A percentile compares a stretch with the other conserved stretches of the same genome.
These are phyloP conservation scores for Dipteronia dyeriana DNA, from an alignment of 345 rosid genomes.

Conservation along the genomic window DNA sequence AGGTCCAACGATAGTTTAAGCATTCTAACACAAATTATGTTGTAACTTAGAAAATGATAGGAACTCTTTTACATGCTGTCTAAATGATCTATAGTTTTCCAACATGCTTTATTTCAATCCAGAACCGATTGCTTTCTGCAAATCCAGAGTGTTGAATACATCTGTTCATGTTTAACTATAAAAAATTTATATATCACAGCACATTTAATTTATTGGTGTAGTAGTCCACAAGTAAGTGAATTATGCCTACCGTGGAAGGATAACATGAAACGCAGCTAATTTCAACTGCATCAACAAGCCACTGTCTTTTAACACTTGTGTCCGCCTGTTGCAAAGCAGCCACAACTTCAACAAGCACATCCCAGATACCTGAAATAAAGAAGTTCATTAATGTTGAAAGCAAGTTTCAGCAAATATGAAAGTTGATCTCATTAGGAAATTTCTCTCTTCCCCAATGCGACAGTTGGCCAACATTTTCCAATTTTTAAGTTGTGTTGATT, in stretches of 20 bases:
- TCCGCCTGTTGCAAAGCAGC: slow-evolving; percentile 69
- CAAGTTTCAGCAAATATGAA: slow-evolving; percentile 2
- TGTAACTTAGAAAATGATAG: not conserved
- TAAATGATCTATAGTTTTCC: not conserved
- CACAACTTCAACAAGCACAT: slow-evolving; percentile 62
- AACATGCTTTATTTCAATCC: not conserved
- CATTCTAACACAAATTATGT: not conserved
- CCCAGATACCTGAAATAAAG: slow-evolving; percentile 66
- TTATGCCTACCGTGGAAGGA: slow-evolving; percentile 76
- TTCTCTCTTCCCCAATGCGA: not conserved
- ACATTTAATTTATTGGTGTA: not conserved
- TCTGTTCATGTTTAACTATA: not conserved
- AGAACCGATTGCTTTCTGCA: not conserved
- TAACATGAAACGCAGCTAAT: slow-evolving; percentile 76
- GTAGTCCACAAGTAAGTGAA: not conserved
- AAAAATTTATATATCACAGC: not conserved
- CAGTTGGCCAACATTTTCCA: not conserved
- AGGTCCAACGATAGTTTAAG: not conserved
- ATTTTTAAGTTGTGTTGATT: not conserved
- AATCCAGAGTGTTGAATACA: not conserved
- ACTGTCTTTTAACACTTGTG: slow-evolving; percentile 73
- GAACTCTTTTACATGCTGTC: not conserved
- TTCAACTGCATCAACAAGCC: slow-evolving; percentile 82
- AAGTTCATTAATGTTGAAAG: slow-evolving; percentile 15
- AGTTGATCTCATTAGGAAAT: not conserved